Conservation (phyloP, 371 early-diverging fungal species). For the Circinella umbellata region DNA sequence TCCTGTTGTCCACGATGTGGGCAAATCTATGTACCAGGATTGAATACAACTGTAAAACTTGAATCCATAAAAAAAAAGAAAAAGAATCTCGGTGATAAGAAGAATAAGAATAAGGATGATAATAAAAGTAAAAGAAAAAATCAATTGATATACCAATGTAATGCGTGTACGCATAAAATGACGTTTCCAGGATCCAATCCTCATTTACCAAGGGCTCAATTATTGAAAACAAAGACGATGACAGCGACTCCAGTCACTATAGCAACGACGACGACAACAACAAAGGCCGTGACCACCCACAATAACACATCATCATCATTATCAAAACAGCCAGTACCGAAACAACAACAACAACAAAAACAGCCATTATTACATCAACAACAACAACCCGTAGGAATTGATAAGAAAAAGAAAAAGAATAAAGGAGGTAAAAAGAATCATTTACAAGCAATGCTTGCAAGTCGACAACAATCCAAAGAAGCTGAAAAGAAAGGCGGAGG, state of each 20-base stretch:
- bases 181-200: conserved; percentile 30
- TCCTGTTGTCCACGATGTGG: conserved; percentile 42
- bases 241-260: not conserved
- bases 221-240: not conserved
- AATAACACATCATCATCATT: not conserved
- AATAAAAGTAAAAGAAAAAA: conserved; percentile 16
- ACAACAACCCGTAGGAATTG: not conserved
- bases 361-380: conserved; percentile 8
- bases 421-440: conserved; percentile 50
- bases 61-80: conserved; percentile 7
- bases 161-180: conserved; percentile 25
- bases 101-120: not conserved
- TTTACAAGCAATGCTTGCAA: conserved; percentile 40
- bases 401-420: conserved; percentile 24
- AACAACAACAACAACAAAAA: not conserved
- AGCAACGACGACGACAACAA: not conserved
- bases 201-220: conserved; percentile 17
- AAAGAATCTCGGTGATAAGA: not conserved
- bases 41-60: conserved; percentile 25
- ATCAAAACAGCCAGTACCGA: not conserved
- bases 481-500: conserved; percentile 4
- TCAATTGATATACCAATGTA: conserved; percentile 27
- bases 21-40: conserved; percentile 37
- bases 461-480: conserved; percentile 28
- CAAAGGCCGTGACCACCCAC: conserved; percentile 11